Evolutionary conservation across 2,329 filamentous ascomycete genomes (phyloP).

Genomic region (Colletotrichum tropicale): DNA sequence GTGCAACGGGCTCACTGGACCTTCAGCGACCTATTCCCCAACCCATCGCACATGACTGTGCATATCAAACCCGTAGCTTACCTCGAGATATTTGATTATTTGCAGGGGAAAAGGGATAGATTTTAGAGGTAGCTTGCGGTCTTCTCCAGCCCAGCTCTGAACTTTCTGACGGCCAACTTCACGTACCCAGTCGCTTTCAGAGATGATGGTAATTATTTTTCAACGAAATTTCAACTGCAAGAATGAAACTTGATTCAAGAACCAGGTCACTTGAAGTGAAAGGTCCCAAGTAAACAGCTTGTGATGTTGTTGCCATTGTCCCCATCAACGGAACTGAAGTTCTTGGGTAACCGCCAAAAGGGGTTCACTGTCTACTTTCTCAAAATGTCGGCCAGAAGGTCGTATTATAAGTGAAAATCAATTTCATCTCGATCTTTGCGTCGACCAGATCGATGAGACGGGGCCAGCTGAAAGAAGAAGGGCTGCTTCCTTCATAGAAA

Average conservation of each 20-base stretch:
- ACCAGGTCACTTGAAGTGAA: neutral
- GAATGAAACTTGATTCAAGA: neutral
- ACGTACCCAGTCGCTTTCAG: neutral
- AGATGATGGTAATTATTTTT: neutral
- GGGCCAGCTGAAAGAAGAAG: neutral
- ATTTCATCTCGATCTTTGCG: neutral
- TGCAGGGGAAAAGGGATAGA: neutral
- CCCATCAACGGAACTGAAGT: neutral
- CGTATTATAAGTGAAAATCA: neutral
- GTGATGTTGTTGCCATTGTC: neutral
- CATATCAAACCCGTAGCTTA: neutral
- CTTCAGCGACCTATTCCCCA: neutral
- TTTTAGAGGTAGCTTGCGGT: neutral
- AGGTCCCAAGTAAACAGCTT: neutral
- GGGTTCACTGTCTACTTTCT: neutral
- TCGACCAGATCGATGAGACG: neutral
- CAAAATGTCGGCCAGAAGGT: neutral
- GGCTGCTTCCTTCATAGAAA: neutral
- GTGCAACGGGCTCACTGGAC: neutral
- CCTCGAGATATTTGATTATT: neutral
- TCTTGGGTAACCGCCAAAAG: neutral
- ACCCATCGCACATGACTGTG: neutral
- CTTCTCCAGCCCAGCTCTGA: neutral
- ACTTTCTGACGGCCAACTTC: neutral
- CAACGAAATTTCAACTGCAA: neutral